Percentiles rank a stretch among this genome's conserved stretches.
These are phyloP conservation scores for Saccharum hybrid DNA, from an alignment of 202 grass and related monocot genomes.

Conservation along the genomic window DNA sequence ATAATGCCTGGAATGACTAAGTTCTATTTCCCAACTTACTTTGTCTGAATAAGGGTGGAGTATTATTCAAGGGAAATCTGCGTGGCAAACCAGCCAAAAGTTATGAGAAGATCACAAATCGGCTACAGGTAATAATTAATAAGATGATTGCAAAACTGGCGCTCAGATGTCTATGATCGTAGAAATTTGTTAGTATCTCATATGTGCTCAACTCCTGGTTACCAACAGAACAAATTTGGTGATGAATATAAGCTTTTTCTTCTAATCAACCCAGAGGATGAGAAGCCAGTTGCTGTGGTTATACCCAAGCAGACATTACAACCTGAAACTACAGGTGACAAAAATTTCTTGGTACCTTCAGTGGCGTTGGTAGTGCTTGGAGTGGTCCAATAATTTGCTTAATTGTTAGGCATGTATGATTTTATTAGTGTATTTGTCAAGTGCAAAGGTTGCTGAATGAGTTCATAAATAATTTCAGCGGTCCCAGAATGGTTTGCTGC, in stretches of 20 bases:
- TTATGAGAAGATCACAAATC: conserved; percentile 88
- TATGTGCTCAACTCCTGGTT: conserved; percentile 13
- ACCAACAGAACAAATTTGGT: conserved; percentile 88
- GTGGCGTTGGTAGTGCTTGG: background rate
- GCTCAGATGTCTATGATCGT: conserved; percentile 22
- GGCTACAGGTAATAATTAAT: conserved; percentile 67
- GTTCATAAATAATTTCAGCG: conserved; percentile 59
- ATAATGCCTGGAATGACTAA: conserved; percentile 23
- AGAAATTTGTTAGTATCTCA: conserved; percentile 45
- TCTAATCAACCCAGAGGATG: conserved; percentile 92
- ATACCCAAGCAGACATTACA: conserved; percentile 79
- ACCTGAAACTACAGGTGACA: conserved; percentile 73
- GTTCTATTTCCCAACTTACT: conserved; percentile 14
- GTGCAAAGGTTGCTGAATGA: conserved; percentile 26
- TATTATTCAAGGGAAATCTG: conserved; percentile 94
- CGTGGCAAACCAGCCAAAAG: conserved; percentile 79
- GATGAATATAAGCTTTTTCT: conserved; percentile 95
- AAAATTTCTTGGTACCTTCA: background rate
- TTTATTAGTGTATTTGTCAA: conserved; percentile 26
- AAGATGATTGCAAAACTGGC: background rate
- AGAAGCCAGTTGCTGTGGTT: conserved; percentile 88
- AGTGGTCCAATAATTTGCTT: conserved; percentile 29
- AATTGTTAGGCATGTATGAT: conserved; percentile 10
- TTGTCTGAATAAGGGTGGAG: conserved; percentile 69
- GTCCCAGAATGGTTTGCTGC: conserved; percentile 96